A percentile compares a stretch with the other conserved stretches of the same genome.
These are phyloP conservation scores for Taiwanofungus camphoratus DNA, from an alignment of 1,284 basidiomycete species.

Conservation along the genomic window DNA sequence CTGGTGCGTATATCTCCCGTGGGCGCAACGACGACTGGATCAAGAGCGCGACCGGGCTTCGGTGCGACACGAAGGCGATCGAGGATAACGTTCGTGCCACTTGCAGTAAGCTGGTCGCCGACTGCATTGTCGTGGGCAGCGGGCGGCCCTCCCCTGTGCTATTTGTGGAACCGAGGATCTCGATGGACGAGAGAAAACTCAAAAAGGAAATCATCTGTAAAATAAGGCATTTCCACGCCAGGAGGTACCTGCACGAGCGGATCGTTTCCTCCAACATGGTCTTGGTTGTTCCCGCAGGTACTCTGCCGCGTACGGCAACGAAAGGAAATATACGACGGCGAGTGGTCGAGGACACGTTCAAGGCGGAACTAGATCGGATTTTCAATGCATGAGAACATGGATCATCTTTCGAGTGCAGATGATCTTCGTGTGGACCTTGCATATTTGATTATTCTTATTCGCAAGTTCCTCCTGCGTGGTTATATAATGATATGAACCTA, in stretches of 20 bases:
- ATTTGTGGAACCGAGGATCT: constrained; percentile 51
- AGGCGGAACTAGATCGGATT: constrained; percentile 43
- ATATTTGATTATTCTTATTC: no score
- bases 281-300: constrained; percentile 46
- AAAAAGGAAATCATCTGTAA: constrained; percentile 57
- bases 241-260: constrained; percentile 63
- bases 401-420: no score
- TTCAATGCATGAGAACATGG: constrained; percentile 31
- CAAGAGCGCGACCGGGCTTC: constrained; percentile 63
- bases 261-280: constrained; percentile 50
- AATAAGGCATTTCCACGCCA: constrained; percentile 51
- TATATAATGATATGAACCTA: no score
- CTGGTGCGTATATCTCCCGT: constrained; percentile 51
- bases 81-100: constrained; percentile 59
- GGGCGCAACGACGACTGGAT: constrained; percentile 76
- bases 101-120: constrained; percentile 47
- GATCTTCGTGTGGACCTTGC: no score
- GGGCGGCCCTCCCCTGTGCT: constrained; percentile 61
- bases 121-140: constrained; percentile 61
- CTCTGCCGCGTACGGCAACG: constrained; percentile 58
- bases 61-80: constrained; percentile 70
- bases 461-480: no score
- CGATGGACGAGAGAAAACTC: constrained; percentile 40
- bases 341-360: constrained; percentile 55
- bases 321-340: constrained; percentile 64